These are phyloP conservation scores for Serendipita sp. DNA, from an alignment of 768 basidiomycete species.

Conservation along the genomic window DNA sequence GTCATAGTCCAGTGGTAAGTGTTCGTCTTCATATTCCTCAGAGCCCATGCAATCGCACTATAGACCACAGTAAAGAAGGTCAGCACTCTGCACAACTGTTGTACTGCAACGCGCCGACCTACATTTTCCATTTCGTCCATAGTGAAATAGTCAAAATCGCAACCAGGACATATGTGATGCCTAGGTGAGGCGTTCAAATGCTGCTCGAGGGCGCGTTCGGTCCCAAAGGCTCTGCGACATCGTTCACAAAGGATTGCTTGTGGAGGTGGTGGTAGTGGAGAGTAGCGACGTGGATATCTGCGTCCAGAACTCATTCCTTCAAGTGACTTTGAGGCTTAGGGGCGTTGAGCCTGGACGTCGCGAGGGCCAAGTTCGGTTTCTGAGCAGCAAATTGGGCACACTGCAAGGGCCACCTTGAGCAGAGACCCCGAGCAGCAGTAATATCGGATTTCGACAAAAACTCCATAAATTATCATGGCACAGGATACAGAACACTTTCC, in stretches of 20 bases:
- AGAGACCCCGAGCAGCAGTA: no score
- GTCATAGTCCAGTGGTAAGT: not conserved
- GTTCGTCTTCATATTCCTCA: not conserved
- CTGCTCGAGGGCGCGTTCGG: not conserved
- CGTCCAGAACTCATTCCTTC: no score
- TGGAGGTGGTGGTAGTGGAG: no score
- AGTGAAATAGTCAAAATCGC: not conserved
- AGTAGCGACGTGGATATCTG: no score
- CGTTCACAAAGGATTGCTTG: not conserved
- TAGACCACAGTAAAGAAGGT: not conserved
- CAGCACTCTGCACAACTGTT: not conserved
- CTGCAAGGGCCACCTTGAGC: no score
- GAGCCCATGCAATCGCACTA: not conserved
- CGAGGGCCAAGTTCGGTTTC: no score
- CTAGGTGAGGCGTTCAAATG: not conserved
- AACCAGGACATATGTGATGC: not conserved
- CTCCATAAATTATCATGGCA: no score
- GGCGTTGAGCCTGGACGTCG: no score
- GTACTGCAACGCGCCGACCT: not conserved
- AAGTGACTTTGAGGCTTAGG: no score
- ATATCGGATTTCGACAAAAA: no score
- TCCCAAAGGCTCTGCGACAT: not conserved
- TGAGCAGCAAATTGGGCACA: no score
- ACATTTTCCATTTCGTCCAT: not conserved
- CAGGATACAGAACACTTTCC: no score